Evolutionary conservation across 2,329 filamentous ascomycete species (phyloP).

Genomic region (Triangularia setosa): DNA sequence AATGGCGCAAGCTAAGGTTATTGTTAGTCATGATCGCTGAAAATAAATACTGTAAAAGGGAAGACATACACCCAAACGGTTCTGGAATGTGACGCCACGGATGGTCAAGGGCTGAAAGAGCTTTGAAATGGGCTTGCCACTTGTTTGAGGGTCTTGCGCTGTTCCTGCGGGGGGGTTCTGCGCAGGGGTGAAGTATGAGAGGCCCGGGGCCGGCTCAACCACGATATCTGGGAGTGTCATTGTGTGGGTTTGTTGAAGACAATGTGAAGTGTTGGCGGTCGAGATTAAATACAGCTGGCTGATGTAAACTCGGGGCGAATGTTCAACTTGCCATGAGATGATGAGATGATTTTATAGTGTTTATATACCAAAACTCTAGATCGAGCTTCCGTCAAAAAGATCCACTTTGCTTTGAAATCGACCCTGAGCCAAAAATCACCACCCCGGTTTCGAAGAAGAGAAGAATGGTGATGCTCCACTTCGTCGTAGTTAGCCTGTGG

Average conservation of each 20-base stretch:
- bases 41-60: background rate
- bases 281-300: too few relatives aligned
- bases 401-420: conserved; percentile 9
- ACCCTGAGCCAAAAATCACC: background rate
- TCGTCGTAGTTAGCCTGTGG: background rate
- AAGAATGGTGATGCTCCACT: background rate
- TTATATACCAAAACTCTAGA: background rate
- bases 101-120: conserved; percentile 46
- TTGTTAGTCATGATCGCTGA: background rate
- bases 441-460: background rate
- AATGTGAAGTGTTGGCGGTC: background rate
- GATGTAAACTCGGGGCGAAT: too few relatives aligned
- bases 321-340: too few relatives aligned
- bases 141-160: conserved; percentile 41
- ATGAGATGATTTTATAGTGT: background rate
- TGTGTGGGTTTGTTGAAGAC: background rate
- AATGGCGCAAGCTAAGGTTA: conserved; percentile 32
- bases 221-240: conserved; percentile 13
- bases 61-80: conserved; percentile 41
- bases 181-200: conserved; percentile 47
- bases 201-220: conserved; percentile 30
- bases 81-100: conserved; percentile 41
- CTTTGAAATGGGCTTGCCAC: conserved; percentile 48
- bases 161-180: conserved; percentile 44
- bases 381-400: background rate